A percentile compares a stretch with the other conserved stretches of the same genome.
Evolutionary conservation across 1,284 basidiomycete genomes (phyloP).

Genomic region (Puccinia brachypodii): DNA sequence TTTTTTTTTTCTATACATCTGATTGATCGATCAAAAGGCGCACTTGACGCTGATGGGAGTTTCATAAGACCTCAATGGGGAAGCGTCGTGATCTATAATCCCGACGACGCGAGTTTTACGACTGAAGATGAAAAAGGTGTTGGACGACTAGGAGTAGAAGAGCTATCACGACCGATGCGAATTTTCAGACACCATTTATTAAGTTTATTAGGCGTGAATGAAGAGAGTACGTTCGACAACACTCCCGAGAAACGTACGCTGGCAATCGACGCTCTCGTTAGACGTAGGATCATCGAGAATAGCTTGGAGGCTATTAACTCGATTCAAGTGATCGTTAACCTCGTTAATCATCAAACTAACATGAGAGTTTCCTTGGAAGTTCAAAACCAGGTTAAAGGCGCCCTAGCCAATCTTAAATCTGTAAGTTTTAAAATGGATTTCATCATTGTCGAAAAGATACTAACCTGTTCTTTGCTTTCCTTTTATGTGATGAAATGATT

Average conservation of each 20-base stretch:
- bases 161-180: constrained; percentile 65
- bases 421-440: too few relatives aligned
- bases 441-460: neutral
- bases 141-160: constrained; percentile 51
- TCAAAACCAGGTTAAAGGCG: constrained; percentile 67
- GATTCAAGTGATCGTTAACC: constrained; percentile 72
- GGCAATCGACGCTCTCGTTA: constrained; percentile 73
- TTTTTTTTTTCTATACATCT: constrained; percentile 55
- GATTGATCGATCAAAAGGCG: constrained; percentile 53
- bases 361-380: constrained; percentile 84
- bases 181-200: constrained; percentile 59
- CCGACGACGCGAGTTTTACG: constrained; percentile 55
- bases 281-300: constrained; percentile 72
- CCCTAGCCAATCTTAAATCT: constrained; percentile 70
- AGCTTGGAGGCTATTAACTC: constrained; percentile 69
- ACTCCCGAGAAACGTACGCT: constrained; percentile 9
- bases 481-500: constrained; percentile 28
- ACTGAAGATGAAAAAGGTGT: constrained; percentile 54
- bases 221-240: too few relatives aligned
- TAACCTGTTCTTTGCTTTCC: neutral
- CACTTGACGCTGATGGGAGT: constrained; percentile 56
- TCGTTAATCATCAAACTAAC: constrained; percentile 78
- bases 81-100: constrained; percentile 78
- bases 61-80: constrained; percentile 97
- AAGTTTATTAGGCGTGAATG: constrained; percentile 14